Evolutionary conservation across 768 basidiomycete genomes (phyloP), one percentile per base, ranked within the genome.

Genomic region (Pleurotus djamor): DNA sequence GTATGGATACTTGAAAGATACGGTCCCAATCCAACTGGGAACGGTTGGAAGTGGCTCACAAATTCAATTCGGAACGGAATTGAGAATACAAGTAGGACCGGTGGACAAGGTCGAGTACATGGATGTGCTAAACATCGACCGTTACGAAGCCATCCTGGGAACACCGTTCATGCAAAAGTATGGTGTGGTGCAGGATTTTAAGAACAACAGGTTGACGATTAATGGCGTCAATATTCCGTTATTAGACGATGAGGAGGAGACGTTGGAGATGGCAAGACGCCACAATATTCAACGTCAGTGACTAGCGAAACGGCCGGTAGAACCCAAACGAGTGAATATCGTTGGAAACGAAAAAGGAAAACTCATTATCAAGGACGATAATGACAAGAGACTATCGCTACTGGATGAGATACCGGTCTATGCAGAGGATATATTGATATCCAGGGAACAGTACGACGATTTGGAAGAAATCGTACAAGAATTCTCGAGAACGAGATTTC

Each of bases 141-240:
- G 58, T 5, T 78, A 76, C 54, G 71, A 77, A 34, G 59, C 68
- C 49, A 69, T 79, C 0, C 63, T 79, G 0, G 72, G 77, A 0
- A 73, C 68, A 4, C 71, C 70, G 2, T 77, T 73, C 44, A 70
- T 76, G 52, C 0, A 52, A 59, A 21, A 61, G 72, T 45, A 56
- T 60, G 5, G 68, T 71, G 0, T 0, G 48, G 13, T 34, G 3
- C 50, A 74, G 1, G 68, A 74, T 52, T 71, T 74, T 41, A 58
- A 56, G 2, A 54, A 38, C 17, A 16, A 21, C 16, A 16, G 12
- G 4, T 16, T 56, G 9, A 3, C 8, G 5, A 43, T 41, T 9
- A 38, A 21, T 45, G 28, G 28, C 28, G 9, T 5, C n/a, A 14
- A 4, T 41, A 41, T 43, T 17, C 50, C 32, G 5, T 13, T n/a